A percentile compares a stretch with the other conserved stretches of the same genome.
Evolutionary conservation across 1,284 basidiomycete genomes (phyloP).

Genomic region (Cerrena zonata): DNA sequence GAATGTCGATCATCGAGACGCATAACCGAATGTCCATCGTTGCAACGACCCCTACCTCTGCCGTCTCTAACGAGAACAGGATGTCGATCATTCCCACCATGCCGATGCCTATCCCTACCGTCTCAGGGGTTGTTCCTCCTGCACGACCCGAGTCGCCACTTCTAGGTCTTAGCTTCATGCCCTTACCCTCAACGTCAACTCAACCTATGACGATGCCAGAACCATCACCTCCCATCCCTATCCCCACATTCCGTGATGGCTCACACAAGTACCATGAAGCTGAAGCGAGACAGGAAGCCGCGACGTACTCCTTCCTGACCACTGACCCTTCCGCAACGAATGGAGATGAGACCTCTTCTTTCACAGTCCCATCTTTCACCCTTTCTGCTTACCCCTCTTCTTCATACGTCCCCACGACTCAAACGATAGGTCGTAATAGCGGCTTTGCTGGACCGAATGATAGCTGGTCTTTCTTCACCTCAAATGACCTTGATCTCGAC

Average conservation of each 20-base stretch:
- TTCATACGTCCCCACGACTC: neutral
- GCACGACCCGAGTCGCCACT: constrained; percentile 3
- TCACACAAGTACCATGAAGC: neutral
- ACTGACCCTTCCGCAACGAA: neutral
- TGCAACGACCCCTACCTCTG: neutral
- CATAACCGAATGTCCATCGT: neutral
- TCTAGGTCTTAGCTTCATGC: constrained; percentile 5
- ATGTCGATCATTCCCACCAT: constrained; percentile 1
- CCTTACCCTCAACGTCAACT: neutral
- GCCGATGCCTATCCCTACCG: neutral
- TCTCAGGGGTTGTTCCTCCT: neutral
- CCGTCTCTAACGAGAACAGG: neutral
- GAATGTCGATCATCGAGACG: constrained; percentile 5
- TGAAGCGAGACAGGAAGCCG: neutral
- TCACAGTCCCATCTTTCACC: constrained; percentile 7
- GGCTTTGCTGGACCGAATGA: neutral
- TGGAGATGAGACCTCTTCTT: neutral
- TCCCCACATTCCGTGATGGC: neutral
- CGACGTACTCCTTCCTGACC: constrained; percentile 2
- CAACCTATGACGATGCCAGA: neutral
- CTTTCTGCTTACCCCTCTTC: constrained; percentile 7
- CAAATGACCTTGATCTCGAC: neutral
- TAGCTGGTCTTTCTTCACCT: neutral
- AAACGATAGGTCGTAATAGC: neutral
- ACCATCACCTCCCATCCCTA: constrained; percentile 3